phyloP scores from a whole-genome alignment of 768 basidiomycete genomes.

The Agrocybe praecox region DNA sequence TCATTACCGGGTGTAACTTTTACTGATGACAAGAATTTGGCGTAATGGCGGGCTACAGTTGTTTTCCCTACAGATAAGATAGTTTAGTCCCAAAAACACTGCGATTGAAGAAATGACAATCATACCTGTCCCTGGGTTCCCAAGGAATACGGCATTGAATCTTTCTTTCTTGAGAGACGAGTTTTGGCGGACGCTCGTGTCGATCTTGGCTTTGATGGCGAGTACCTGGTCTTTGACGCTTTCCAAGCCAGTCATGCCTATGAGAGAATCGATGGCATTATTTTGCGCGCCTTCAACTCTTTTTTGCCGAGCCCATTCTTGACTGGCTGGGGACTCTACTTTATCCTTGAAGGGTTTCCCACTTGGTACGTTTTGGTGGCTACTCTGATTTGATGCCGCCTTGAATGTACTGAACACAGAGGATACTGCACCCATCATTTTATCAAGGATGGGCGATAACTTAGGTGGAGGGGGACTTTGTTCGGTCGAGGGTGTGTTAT shows the following conservation, averaged over 20 bases:
- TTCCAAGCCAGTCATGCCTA: slow-evolving; percentile 73
- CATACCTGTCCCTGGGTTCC: slow-evolving; percentile 77
- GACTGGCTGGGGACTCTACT: slow-evolving; percentile 35
- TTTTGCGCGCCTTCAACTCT: slow-evolving; percentile 52
- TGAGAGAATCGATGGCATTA: slow-evolving; percentile 60
- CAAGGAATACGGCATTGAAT: slow-evolving; percentile 63
- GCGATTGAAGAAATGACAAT: not conserved
- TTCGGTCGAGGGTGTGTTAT: too few species aligned
- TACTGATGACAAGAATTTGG: slow-evolving; percentile 60
- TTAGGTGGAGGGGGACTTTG: not conserved
- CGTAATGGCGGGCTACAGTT: slow-evolving; percentile 59
- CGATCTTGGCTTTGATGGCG: slow-evolving; percentile 60
- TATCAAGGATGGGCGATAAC: slow-evolving; percentile 25
- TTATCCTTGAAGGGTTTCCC: not conserved
- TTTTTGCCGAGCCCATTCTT: slow-evolving; percentile 64
- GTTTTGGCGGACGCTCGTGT: slow-evolving; percentile 54
- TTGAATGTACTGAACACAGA: not conserved
- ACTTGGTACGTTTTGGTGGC: not conserved
- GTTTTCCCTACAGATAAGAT: slow-evolving; percentile 8
- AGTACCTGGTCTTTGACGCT: slow-evolving; percentile 63
- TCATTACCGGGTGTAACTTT: slow-evolving; percentile 50
- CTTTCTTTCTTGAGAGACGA: slow-evolving; percentile 55
- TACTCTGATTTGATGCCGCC: not conserved
- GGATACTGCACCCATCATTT: not conserved
- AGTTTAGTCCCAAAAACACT: not conserved